These are phyloP conservation scores for Saccharomycopsis vini DNA, from an alignment of 805 yeast species.

Conservation along the genomic window DNA sequence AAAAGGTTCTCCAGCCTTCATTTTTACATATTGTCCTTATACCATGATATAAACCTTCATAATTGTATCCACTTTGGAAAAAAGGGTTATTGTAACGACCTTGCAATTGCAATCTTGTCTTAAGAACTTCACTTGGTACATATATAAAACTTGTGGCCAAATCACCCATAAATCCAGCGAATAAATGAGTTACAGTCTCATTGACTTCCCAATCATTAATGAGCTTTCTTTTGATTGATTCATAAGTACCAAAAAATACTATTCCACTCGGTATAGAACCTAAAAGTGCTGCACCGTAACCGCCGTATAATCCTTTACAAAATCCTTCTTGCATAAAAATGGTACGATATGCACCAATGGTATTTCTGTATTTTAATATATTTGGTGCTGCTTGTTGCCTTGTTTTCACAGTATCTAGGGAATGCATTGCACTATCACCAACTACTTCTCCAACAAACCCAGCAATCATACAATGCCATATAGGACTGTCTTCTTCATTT, in stretches of 20 bases:
- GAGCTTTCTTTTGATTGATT: constrained; percentile 62
- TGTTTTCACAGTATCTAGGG: constrained; percentile 92
- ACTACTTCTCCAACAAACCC: constrained; percentile 94
- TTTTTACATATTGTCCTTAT: constrained; percentile 46
- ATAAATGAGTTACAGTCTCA: constrained; percentile 71
- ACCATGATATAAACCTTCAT: constrained; percentile 68
- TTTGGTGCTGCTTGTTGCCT: constrained; percentile 91
- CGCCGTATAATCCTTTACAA: constrained; percentile 78
- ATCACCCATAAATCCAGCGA: constrained; percentile 92
- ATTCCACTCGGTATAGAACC: constrained; percentile 95
- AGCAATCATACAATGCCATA: constrained; percentile 44
- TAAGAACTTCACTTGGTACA: constrained; percentile 92
- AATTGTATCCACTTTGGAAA: constrained; percentile 81
- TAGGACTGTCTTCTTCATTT: background rate
- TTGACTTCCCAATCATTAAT: constrained; percentile 56
- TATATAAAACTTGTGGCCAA: constrained; percentile 79
- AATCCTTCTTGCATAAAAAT: constrained; percentile 83
- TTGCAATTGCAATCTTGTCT: constrained; percentile 88
- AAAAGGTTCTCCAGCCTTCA: constrained; percentile 73
- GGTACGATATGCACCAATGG: constrained; percentile 66
- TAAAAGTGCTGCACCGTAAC: constrained; percentile 82
- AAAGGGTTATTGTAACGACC: constrained; percentile 75
- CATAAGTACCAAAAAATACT: constrained; percentile 89
- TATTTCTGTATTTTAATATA: constrained; percentile 57
- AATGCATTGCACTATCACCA: constrained; percentile 91